Evolutionary conservation across 2,329 filamentous ascomycete genomes (phyloP), one percentile per base, ranked within the genome.

Genomic region (Nothophaeocryptopus gaeumannii): DNA sequence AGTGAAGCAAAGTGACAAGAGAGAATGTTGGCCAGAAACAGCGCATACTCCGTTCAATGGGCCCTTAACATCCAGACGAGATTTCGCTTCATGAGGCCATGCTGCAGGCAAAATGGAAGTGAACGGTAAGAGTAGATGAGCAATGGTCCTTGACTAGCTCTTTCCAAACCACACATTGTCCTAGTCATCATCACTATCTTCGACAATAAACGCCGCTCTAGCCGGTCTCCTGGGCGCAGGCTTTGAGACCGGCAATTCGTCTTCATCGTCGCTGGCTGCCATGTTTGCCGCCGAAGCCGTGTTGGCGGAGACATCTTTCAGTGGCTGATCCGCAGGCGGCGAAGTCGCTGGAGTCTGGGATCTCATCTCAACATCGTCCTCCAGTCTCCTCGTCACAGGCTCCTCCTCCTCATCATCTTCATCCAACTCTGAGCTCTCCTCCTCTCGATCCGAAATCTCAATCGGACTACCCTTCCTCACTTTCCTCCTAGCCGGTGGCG

Each of bases 131-230:
- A n/a, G n/a, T n/a, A n/a, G n/a, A n/a, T n/a, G n/a, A n/a, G n/a
- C n/a, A n/a, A n/a, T n/a, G n/a, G n/a, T n/a, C n/a, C n/a, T n/a
- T n/a, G n/a, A n/a, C n/a, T n/a, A n/a, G n/a, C n/a, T n/a, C n/a
- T n/a, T n/a, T n/a, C n/a, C n/a, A n/a, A n/a, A n/a, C n/a, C n/a
- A n/a, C n/a, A n/a, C 20, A 26, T 43, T 26, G 8, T 39, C 13
- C 47, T 51, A 52, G 10, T 61, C 58, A 39, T 58, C 56, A 50
- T 63, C 60, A 46, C 55, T 60, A 60, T 75, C 73, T 48, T 73
- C 73, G 59, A 75, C 61, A 34, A 76, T 60, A 52, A 75, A 74
- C 0, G 70, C 72, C 33, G 69, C 73, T 44, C 72, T 63, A 36
- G 63, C 65, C 40, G 61, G 68, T 29, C 72, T 67, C 34, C 67